Conservation (phyloP, 1,284 basidiomycete species). For the Phaffia rhodozyma region DNA sequence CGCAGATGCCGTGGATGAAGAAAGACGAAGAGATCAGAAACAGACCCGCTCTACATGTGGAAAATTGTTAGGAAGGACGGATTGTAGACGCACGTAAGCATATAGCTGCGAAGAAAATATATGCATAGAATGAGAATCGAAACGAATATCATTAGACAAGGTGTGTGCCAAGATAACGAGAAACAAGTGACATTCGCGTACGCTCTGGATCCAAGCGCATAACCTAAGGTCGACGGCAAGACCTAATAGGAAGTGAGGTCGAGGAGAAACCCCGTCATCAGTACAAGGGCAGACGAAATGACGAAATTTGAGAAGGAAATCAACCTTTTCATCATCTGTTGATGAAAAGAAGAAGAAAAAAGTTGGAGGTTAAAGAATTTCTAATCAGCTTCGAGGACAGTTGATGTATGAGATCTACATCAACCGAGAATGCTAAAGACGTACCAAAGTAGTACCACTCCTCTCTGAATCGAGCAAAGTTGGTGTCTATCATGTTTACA, state of each 20-base stretch:
- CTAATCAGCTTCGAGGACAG: background rate
- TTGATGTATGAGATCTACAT: too few relatives aligned
- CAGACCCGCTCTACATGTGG: background rate
- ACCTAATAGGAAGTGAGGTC: too few relatives aligned
- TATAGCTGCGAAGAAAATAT: background rate
- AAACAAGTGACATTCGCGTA: background rate
- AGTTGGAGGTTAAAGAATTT: background rate
- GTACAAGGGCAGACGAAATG: too few relatives aligned
- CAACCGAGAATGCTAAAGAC: too few relatives aligned
- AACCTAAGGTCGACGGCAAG: background rate
- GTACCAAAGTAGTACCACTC: slow-evolving; percentile 17
- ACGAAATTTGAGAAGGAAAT: background rate
- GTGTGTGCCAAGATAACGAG: background rate
- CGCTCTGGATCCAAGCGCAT: slow-evolving; percentile 14
- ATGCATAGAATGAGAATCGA: background rate
- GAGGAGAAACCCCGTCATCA: too few relatives aligned
- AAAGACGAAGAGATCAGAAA: background rate
- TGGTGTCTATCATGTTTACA: slow-evolving; percentile 6
- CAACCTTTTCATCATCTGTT: slow-evolving; percentile 13
- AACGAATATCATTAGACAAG: background rate
- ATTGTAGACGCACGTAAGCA: slow-evolving; percentile 3
- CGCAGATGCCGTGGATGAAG: background rate
- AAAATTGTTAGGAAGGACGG: too few relatives aligned
- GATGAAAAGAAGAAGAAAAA: background rate
- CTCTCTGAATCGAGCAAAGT: slow-evolving; percentile 11